These are phyloP conservation scores for Aristolochia californica DNA, from an alignment of 164 flowering plant species.

Conservation along the genomic window DNA sequence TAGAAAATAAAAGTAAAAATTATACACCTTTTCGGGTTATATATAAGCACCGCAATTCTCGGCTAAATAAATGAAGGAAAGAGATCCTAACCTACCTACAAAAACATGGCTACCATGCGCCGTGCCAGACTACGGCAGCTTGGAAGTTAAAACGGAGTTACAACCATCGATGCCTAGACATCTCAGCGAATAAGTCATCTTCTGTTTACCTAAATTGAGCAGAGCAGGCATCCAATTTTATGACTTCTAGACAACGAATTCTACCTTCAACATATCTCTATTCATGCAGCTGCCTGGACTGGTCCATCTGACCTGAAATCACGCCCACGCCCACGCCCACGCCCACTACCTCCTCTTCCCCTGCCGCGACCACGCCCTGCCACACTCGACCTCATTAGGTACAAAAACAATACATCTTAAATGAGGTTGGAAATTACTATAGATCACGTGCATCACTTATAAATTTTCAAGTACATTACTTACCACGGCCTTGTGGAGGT, in stretches of 20 bases:
- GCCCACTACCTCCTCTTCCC: slow-evolving; percentile 16
- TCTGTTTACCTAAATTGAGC: slow-evolving; percentile 3
- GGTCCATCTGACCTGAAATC: slow-evolving; percentile 24
- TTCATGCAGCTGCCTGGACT: slow-evolving; percentile 19
- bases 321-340: slow-evolving; percentile 17
- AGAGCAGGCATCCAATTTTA: slow-evolving; percentile 26
- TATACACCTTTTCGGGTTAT: slow-evolving; percentile 4
- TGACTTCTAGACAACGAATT: slow-evolving; percentile 10
- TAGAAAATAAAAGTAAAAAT: neutral
- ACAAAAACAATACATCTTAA: neutral
- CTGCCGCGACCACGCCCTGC: slow-evolving; percentile 34
- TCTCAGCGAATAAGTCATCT: neutral
- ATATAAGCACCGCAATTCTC: neutral
- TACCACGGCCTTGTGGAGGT: slow-evolving; percentile 28
- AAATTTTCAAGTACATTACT: slow-evolving; percentile 9
- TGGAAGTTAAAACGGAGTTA: neutral
- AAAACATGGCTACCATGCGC: slow-evolving; percentile 2
- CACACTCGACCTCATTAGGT: neutral
- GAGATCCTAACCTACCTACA: slow-evolving; percentile 5
- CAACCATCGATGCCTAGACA: neutral
- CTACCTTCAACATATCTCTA: slow-evolving; percentile 3
- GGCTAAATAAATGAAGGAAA: slow-evolving; percentile 2
- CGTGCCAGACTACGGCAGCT: slow-evolving; percentile 3
- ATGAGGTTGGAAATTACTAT: no score
- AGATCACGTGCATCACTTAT: no score